phyloP scores from a whole-genome alignment of 331 rosid species.

The Malus hybrid region DNA sequence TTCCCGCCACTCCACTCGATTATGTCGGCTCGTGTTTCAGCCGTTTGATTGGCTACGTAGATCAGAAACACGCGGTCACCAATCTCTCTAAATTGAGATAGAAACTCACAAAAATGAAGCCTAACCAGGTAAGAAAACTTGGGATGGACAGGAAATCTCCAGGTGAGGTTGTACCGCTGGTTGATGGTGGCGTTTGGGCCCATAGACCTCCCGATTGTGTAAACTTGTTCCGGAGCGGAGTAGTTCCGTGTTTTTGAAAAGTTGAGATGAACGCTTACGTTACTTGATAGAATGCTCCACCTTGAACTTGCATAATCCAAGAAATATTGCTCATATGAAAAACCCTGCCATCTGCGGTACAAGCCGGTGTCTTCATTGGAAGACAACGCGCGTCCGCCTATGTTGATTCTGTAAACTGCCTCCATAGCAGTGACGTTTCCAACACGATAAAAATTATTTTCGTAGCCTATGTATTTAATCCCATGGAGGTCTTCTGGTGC shows the following conservation, averaged over 20 bases:
- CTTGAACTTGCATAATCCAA: fast-evolving
- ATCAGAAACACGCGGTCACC: conserved; percentile 3
- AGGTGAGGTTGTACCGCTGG: not conserved
- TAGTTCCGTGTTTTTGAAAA: not conserved
- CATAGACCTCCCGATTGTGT: not conserved
- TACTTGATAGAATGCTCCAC: fast-evolving
- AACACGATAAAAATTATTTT: not conserved
- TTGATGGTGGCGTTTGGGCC: not conserved
- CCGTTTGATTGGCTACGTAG: conserved; percentile 9
- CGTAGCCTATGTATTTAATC: fast-evolving
- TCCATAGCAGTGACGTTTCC: not conserved
- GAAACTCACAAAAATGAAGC: conserved; percentile 37
- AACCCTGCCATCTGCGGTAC: conserved; percentile 2
- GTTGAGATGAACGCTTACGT: too few relatives aligned
- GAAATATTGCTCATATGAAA: fast-evolving
- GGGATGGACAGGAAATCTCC: not conserved
- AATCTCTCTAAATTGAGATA: not conserved
- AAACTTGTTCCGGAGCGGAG: conserved; percentile 5
- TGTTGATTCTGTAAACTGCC: not conserved
- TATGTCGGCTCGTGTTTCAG: not conserved
- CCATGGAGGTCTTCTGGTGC: fast-evolving
- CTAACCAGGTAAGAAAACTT: not conserved
- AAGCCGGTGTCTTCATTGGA: not conserved
- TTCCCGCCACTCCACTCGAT: not conserved
- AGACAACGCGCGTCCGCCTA: not conserved